These are phyloP conservation scores for Pythium plurisporium DNA, from an alignment of 352 stramenopile species.

Conservation along the genomic window DNA sequence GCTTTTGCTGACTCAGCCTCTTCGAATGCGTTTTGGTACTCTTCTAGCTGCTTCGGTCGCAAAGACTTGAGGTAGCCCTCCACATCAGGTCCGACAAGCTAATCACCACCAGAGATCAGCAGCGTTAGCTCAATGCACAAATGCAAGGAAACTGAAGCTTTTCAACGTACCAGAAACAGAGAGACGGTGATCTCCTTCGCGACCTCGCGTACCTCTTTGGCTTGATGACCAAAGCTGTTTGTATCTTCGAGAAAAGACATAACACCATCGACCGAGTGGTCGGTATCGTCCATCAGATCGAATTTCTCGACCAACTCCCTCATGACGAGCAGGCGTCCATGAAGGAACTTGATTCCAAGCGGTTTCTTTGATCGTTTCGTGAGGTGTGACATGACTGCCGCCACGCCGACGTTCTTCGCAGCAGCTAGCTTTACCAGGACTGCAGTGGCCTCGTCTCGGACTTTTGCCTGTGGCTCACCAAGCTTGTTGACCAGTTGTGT, in stretches of 20 bases:
- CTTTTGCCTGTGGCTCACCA: constrained; percentile 62
- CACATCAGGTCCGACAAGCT: constrained; percentile 55
- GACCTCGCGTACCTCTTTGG: constrained; percentile 82
- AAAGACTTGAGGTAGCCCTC: constrained; percentile 77
- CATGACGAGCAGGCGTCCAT: constrained; percentile 53
- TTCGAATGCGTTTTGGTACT: constrained; percentile 89
- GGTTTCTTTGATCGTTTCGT: constrained; percentile 74
- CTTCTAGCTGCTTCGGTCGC: constrained; percentile 87
- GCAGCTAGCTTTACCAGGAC: constrained; percentile 41
- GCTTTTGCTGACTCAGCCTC: constrained; percentile 43
- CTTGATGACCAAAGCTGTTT: constrained; percentile 85
- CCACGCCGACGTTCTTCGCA: constrained; percentile 63
- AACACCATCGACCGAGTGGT: constrained; percentile 55
- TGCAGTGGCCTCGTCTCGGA: constrained; percentile 60
- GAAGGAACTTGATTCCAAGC: constrained; percentile 64
- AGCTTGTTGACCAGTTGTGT: constrained; percentile 78
- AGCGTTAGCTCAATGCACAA: not conserved
- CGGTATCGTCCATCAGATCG: constrained; percentile 38
- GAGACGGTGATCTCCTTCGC: constrained; percentile 85
- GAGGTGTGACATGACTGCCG: constrained; percentile 55
- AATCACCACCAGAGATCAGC: not conserved
- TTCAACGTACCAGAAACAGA: constrained; percentile 59
- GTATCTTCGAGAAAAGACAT: constrained; percentile 81
- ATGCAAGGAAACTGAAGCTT: not conserved
- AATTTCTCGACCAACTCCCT: constrained; percentile 58